Percentiles rank a stretch among this genome's conserved stretches.
Evolutionary conservation across 495 filamentous ascomycete genomes (phyloP).

Genomic region (Xylaria castorea): DNA sequence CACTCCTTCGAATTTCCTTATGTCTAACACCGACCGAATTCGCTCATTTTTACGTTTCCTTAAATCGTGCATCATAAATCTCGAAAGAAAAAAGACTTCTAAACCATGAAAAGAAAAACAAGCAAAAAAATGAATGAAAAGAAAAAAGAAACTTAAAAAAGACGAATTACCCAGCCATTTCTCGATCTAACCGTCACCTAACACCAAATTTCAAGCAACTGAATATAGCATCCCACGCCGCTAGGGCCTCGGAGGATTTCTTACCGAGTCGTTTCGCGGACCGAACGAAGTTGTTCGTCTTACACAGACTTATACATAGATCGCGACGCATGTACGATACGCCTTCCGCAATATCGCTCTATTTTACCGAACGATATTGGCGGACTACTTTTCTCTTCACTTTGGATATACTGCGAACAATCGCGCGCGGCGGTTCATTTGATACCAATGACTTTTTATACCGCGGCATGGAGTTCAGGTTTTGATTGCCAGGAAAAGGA

Average conservation of each 20-base stretch:
- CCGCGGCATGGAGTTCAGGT: constrained; percentile 27
- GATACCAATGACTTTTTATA: constrained; percentile 20
- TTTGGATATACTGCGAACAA: constrained; percentile 22
- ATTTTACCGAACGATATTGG: constrained; percentile 1
- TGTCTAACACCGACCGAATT: constrained; percentile 40
- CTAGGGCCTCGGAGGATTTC: not conserved
- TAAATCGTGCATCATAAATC: constrained; percentile 20
- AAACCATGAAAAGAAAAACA: constrained; percentile 28
- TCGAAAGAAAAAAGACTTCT: too few relatives aligned
- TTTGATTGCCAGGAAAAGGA: constrained; percentile 22
- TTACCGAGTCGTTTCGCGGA: not conserved
- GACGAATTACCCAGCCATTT: not conserved
- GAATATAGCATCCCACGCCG: constrained; percentile 10
- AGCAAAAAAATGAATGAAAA: constrained; percentile 22
- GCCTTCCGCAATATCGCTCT: not conserved
- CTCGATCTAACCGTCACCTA: constrained; percentile 6
- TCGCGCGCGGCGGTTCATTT: constrained; percentile 16
- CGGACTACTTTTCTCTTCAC: constrained; percentile 24
- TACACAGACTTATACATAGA: constrained; percentile 19
- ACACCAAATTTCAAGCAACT: not conserved
- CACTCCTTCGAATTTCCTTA: constrained; percentile 40
- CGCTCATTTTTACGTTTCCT: constrained; percentile 42
- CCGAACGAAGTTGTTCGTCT: not conserved
- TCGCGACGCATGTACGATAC: constrained; percentile 27
- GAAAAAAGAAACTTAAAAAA: constrained; percentile 1